These are phyloP conservation scores for Rhynchosporium graminicola DNA, from an alignment of 2,329 filamentous ascomycete genomes.

Conservation along the genomic window DNA sequence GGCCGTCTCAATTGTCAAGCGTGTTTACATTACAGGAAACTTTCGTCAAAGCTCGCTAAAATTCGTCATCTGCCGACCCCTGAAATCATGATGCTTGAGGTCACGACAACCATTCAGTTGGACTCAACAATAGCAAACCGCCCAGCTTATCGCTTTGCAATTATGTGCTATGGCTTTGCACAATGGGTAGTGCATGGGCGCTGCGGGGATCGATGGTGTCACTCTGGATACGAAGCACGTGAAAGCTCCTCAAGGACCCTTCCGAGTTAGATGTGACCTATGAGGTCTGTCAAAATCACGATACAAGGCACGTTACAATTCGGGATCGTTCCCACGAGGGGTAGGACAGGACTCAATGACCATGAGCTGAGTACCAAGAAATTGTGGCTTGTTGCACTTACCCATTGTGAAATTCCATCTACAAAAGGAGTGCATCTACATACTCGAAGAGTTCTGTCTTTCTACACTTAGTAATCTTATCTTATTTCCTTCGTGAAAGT, in stretches of 20 bases:
- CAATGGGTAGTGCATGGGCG: too few species aligned
- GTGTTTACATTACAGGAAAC: not conserved
- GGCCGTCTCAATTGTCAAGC: not conserved
- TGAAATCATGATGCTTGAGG: not conserved
- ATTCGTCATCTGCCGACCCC: slow-evolving; percentile 8
- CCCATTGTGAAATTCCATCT: not conserved
- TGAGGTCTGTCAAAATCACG: too few species aligned
- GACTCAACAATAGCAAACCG: not conserved
- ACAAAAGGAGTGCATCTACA: not conserved
- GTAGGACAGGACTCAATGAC: too few species aligned
- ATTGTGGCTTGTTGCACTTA: too few species aligned
- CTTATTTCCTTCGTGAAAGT: not conserved
- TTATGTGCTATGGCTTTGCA: too few species aligned
- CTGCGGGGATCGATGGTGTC: not conserved
- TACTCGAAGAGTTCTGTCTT: not conserved
- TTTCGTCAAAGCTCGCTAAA: slow-evolving; percentile 12
- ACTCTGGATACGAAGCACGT: slow-evolving; percentile 5
- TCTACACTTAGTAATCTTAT: not conserved
- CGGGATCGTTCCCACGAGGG: too few species aligned
- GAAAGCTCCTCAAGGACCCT: not conserved
- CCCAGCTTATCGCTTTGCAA: not conserved
- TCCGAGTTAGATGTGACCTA: too few species aligned
- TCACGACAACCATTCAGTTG: not conserved
- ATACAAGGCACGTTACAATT: too few species aligned
- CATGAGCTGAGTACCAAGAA: too few species aligned